Conservation (phyloP, 1,284 basidiomycete genomes). For the Leccinum subatratum region DNA sequence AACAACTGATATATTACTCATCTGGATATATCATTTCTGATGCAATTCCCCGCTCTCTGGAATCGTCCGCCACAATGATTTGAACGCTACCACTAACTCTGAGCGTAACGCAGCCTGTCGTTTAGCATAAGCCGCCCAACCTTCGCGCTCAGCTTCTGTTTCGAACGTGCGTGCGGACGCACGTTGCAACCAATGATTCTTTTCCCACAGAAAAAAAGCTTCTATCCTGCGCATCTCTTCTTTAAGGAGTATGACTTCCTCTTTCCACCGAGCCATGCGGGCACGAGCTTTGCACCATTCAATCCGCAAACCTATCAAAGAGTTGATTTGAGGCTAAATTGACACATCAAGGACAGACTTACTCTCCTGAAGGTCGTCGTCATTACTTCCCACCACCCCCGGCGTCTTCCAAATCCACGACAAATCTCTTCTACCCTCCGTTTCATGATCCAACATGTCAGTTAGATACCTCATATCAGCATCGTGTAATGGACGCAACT, state of each 20-base stretch:
- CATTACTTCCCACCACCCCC: not conserved
- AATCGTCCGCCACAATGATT: not conserved
- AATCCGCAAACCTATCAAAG: conserved; percentile 1
- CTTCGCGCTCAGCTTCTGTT: not conserved
- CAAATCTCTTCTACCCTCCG: not conserved
- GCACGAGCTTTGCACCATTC: not conserved
- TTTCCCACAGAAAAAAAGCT: conserved; percentile 1
- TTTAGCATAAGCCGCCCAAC: not conserved
- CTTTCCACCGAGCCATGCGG: not conserved
- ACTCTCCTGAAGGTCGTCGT: conserved; percentile 4
- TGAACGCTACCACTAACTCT: not conserved
- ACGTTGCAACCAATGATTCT: not conserved
- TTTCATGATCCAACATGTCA: conserved; percentile 5
- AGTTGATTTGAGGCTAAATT: too few relatives aligned
- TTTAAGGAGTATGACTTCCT: not conserved
- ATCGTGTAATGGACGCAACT: not conserved
- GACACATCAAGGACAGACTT: not conserved
- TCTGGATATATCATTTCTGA: too few relatives aligned
- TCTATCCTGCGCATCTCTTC: not conserved
- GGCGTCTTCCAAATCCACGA: conserved; percentile 8
- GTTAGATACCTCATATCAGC: conserved; percentile 2
- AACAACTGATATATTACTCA: too few relatives aligned
- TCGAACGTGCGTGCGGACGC: not conserved
- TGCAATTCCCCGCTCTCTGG: too few relatives aligned
- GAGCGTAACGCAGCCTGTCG: not conserved